Evolutionary conservation across 176 grass and related monocot genomes (phyloP), one percentile per base, ranked within the genome.

Genomic region (Oropetium thomaeum): DNA sequence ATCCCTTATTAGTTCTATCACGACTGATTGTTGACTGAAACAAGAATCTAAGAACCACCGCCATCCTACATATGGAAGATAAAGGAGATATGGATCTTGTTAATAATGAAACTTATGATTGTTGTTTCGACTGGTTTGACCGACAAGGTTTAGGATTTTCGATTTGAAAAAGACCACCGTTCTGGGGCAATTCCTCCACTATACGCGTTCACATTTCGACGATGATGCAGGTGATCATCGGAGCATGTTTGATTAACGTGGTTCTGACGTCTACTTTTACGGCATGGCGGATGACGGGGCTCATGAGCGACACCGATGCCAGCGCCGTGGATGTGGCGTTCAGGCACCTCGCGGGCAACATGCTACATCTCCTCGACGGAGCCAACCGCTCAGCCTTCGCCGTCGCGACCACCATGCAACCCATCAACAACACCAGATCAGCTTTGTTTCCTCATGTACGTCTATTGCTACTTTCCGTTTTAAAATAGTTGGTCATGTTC

Each of bases 341-440:
- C 44, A 33, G 12, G 29, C 84, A 57, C 47, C 4, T 77, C 30
- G 65, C 71, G 37, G 58, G 58, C 47, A 69, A 53, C 72, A 17
- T 87, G 45, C 71, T 58, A 0, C 45, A 23, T 17, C 37, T 87
- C 7, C 5, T 71, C 0, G 45, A 81, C 0, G 45, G 76, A 15
- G 72, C 78, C 22, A 81, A 81, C 58, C 72, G 37, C 16, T 64
- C 47, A 2, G 65, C 72, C 30, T 15, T 25, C 47, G 30, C 73
- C 45, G 35, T 71, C 13, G 78, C 84, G 1, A 23, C 19, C 44
- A 40, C 57, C 29, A 2, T 70, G 42, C 20, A 20, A 15, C 31
- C 39, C 4, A 13, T 15, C 2, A 32, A 1, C 54, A 70, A 37
- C 10, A n/a, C n/a, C n/a, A 71, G 5, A 26, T 15, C 74, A 4